Conservation (phyloP, 177 flowering plant species). For the Tripterygium wilfordii region DNA sequence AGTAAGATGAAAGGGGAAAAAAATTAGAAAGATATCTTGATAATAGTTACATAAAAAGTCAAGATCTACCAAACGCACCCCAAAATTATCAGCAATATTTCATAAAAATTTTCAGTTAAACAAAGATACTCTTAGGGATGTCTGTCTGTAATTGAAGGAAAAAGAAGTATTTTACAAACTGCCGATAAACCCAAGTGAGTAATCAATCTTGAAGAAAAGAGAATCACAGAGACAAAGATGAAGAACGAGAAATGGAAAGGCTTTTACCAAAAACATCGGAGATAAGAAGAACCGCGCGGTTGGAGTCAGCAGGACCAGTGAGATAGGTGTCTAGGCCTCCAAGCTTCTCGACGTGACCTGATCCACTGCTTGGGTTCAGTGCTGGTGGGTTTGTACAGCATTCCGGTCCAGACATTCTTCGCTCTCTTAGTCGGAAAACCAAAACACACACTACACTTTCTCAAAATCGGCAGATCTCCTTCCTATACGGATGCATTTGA, state of each 20-base stretch:
- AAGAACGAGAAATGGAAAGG: slow-evolving; percentile 1
- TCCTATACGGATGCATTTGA: too few relatives aligned
- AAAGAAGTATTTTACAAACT: too few relatives aligned
- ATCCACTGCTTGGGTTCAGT: not conserved
- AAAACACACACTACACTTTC: too few relatives aligned
- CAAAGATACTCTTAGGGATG: too few relatives aligned
- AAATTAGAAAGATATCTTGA: not conserved
- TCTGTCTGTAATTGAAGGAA: too few relatives aligned
- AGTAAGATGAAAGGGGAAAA: slow-evolving; percentile 7
- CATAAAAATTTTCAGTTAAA: too few relatives aligned
- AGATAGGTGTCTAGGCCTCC: not conserved
- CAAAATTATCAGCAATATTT: too few relatives aligned
- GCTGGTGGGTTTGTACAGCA: not conserved
- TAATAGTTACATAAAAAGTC: too few relatives aligned
- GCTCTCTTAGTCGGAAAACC: too few relatives aligned
- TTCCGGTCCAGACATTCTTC: not conserved
- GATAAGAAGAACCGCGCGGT: slow-evolving; percentile 16
- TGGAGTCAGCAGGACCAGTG: not conserved
- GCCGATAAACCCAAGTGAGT: not conserved
- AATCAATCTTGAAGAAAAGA: not conserved
- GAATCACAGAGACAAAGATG: not conserved
- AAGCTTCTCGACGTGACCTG: not conserved
- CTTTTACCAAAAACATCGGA: slow-evolving; percentile 51
- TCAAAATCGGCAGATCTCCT: too few relatives aligned
- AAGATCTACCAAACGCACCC: too few relatives aligned